Evolutionary conservation across 768 basidiomycete genomes (phyloP), one percentile per base, ranked within the genome.

Genomic region (Pleurotus pulmonarius): DNA sequence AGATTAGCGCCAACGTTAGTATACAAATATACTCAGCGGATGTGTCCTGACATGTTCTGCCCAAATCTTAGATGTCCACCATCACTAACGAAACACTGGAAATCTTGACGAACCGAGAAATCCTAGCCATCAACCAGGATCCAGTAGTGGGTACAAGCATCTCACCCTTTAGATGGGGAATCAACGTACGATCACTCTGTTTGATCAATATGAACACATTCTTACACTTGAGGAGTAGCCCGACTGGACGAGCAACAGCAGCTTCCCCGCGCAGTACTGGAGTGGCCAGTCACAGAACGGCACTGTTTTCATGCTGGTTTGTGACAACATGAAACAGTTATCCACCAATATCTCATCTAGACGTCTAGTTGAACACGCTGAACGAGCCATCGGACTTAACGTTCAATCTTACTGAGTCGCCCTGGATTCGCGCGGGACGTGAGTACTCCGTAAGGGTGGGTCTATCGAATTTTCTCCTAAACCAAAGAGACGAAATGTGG

Each of bases 51-150:
- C 29, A 34, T 34, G 11, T 11, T 34, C 29, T 8, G 29, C 9
- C 29, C 11, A 34, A 34, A 34, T 34, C 46, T 18, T 49, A 85
- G 83, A 68, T 88, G 40, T 76, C 81, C 1, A 68, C 71, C 0
- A 77, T 83, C 53, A 81, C 75, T 15, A 66, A 76, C 18, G 75
- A 81, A 8, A 77, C 75, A 25, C 68, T 87, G 7, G 75, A 72
- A 7, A 83, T 88, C 58, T 71, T 87, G 40, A 83, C 70, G 58
- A 88, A 87, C 67, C 72, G 63, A 38, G 86, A 88, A 64, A 80
- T 88, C 37, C 70, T 88, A 11, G 85, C 83, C 5, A 86, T 88
- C 59, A 84, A 86, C 66, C 87, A 88, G 62, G 87, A 88, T 61
- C 75, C 83, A 0, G 80, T 81, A 2, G 70, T 82, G 18, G 86